phyloP scores from a whole-genome alignment of 177 flowering plant genomes.

The Vitis hybrid region DNA sequence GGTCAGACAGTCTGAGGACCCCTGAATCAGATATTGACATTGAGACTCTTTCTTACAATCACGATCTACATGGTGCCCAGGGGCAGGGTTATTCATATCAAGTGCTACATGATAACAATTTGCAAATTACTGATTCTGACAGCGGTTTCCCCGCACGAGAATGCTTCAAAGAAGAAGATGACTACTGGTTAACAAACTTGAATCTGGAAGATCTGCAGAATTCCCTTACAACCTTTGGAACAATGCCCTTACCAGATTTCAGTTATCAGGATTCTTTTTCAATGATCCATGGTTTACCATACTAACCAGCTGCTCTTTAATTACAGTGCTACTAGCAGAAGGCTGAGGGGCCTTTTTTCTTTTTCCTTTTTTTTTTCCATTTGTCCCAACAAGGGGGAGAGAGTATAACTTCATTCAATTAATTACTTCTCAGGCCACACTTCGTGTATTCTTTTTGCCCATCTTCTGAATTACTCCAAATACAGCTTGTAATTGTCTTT shows the following conservation, averaged over 20 bases:
- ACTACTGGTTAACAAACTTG: conserved; percentile 20
- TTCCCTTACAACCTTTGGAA: conserved; percentile 9
- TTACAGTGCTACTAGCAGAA: too few relatives aligned
- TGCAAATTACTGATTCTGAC: conserved; percentile 4
- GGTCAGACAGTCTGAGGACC: conserved; percentile 13
- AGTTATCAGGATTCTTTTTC: conserved; percentile 11
- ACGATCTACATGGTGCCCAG: neutral
- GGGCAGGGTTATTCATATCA: conserved; percentile 1
- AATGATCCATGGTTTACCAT: conserved; percentile 7
- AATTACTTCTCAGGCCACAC: too few relatives aligned
- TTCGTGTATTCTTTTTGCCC: too few relatives aligned
- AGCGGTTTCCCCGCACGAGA: conserved; percentile 5
- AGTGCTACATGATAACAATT: neutral
- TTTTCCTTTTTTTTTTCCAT: too few relatives aligned
- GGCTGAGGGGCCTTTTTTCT: too few relatives aligned
- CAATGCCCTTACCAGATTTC: conserved; percentile 10
- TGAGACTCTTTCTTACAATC: conserved; percentile 4
- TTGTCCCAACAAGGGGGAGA: too few relatives aligned
- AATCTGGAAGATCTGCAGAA: conserved; percentile 21
- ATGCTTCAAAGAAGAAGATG: conserved; percentile 14
- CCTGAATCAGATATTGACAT: conserved; percentile 19
- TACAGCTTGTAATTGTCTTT: too few relatives aligned
- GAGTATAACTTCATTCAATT: too few relatives aligned
- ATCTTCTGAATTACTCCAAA: too few relatives aligned
- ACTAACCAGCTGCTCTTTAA: conserved; percentile 11